Evolutionary conservation across 2,329 filamentous ascomycete genomes (phyloP).

Genomic region (Coniella lustricola): DNA sequence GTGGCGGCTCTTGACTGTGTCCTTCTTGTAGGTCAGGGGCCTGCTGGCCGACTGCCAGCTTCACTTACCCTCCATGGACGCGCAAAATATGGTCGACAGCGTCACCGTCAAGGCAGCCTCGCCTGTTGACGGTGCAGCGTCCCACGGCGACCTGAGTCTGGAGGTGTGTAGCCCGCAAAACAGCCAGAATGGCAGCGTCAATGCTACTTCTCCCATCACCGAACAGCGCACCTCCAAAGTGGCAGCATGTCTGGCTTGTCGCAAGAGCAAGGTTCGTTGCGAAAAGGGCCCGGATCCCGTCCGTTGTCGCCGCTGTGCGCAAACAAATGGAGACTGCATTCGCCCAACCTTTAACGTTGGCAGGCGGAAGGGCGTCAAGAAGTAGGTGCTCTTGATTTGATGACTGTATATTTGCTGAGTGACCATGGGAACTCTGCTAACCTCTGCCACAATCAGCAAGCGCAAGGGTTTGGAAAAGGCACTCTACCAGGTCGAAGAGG

Average conservation of each 20-base stretch:
- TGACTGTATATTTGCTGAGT: background rate
- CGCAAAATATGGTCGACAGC: constrained; percentile 6
- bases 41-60: background rate
- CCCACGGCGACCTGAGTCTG: constrained; percentile 1
- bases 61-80: constrained; percentile 8
- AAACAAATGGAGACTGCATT: constrained; percentile 53
- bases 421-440: background rate
- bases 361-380: constrained; percentile 69
- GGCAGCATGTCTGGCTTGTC: constrained; percentile 57
- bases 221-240: constrained; percentile 22
- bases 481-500: constrained; percentile 66
- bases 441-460: constrained; percentile 43
- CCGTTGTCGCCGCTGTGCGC: constrained; percentile 55
- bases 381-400: constrained; percentile 38
- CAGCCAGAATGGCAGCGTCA: constrained; percentile 8
- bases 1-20: background rate
- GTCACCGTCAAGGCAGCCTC: constrained; percentile 14
- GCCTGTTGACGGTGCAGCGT: background rate
- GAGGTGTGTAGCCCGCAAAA: constrained; percentile 7
- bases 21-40: background rate
- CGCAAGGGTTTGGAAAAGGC: constrained; percentile 68
- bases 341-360: constrained; percentile 68
- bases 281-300: constrained; percentile 45
- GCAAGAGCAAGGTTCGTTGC: constrained; percentile 63
- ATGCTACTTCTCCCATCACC: constrained; percentile 5